Evolutionary conservation across 805 yeast genomes (phyloP), one percentile per base, ranked within the genome.

Genomic region (Wickerhamiella musiphila): DNA sequence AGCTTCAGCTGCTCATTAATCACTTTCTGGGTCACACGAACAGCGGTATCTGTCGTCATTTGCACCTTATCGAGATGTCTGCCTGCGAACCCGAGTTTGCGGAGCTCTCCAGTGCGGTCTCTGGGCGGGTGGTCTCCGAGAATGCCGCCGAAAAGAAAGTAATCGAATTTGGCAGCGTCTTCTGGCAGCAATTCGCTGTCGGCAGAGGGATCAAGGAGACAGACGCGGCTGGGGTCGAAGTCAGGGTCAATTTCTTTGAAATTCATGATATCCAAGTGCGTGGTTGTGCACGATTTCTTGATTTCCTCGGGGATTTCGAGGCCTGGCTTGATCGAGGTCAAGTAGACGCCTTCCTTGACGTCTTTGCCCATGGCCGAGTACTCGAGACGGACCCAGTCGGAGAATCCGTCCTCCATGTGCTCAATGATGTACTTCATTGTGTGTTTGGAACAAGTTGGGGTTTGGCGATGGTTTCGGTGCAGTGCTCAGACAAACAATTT

Each of bases 31-130:
- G 95, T 82, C 13, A 93, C 82, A 54, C 98, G 69, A 21, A 90
- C 76, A 0, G 96, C 96, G 1, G 98, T 86, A 51, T 86, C 98
- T 0, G 98, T 86, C 12, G 96, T 82, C 96, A 86, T 90, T 52
- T 86, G 98, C 42, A 77, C 67, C 32, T 62, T 67, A 2, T 94
- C 96, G 33, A 86, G 62, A 51, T 94, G 67, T 57, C 90, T 73
- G 6, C 95, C 94, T 1, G 68, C 71, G 48, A 83, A 74, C 0
- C 94, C 93, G 44, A 83, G 74, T 46, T 78, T 76, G 47, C 93
- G 67, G 39, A 86, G 65, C 47, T 84, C 90, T 2, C 84, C 90
- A 2, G 98, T 86, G 54, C 96, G 72, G 52, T 86, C 96, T 47
- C 92, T 67, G 41, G 82, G 75, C 12, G 61, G 60, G 53, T 84